Percentiles rank a stretch among this genome's conserved stretches.
phyloP scores from a whole-genome alignment of 1,284 basidiomycete genomes.

The Chondrostereum purpureum region DNA sequence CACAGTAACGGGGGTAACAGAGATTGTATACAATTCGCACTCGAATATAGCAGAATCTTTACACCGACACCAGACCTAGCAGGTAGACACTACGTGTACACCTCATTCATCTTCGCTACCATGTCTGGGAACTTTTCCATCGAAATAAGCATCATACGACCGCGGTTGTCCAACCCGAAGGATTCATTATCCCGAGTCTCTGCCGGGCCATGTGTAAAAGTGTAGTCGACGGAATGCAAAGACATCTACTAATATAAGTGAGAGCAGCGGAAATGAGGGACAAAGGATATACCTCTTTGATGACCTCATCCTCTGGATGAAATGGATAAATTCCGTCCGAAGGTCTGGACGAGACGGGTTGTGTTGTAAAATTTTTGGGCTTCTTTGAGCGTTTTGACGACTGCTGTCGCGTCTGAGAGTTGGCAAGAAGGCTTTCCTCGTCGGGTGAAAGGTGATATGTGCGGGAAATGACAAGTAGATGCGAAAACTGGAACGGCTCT shows the following conservation, averaged over 20 bases:
- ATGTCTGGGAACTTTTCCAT: slow-evolving; percentile 34
- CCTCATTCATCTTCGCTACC: slow-evolving; percentile 29
- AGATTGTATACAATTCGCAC: too few relatives aligned
- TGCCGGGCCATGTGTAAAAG: slow-evolving; percentile 46
- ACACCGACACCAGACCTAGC: too few relatives aligned
- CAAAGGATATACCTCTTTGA: slow-evolving; percentile 47
- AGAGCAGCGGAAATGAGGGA: slow-evolving; percentile 6
- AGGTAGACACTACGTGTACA: slow-evolving; percentile 26
- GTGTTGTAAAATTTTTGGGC: slow-evolving; percentile 23
- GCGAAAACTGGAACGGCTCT: slow-evolving; percentile 62
- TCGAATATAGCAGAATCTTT: too few relatives aligned
- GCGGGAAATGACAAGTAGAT: slow-evolving; percentile 70
- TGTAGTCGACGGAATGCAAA: slow-evolving; percentile 55
- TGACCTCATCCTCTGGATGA: slow-evolving; percentile 81
- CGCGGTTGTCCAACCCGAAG: slow-evolving; percentile 77
- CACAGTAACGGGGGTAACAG: too few relatives aligned
- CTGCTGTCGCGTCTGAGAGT: slow-evolving; percentile 25
- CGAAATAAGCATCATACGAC: slow-evolving; percentile 69
- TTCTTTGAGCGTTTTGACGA: slow-evolving; percentile 21
- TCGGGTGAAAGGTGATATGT: slow-evolving; percentile 61
- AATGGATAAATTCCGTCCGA: slow-evolving; percentile 60
- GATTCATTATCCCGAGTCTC: slow-evolving; percentile 62
- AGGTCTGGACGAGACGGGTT: slow-evolving; percentile 21
- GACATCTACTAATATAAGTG: slow-evolving; percentile 45
- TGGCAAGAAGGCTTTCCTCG: slow-evolving; percentile 42